Evolutionary conservation across 495 filamentous ascomycete genomes (phyloP).

Genomic region (Margaritispora aquatica): DNA sequence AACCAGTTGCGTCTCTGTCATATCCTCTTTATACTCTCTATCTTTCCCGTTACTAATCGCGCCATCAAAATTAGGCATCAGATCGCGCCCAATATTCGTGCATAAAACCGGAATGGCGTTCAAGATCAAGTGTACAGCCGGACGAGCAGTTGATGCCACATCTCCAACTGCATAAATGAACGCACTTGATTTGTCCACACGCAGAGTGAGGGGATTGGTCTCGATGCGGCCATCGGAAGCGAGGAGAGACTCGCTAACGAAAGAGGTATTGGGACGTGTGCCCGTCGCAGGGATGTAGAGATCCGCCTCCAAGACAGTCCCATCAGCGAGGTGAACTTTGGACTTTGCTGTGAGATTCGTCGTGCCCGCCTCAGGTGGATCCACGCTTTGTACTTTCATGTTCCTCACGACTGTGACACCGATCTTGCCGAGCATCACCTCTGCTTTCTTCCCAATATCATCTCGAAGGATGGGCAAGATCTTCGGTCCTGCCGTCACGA

Average conservation of each 20-base stretch:
- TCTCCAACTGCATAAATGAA: slow-evolving; percentile 34
- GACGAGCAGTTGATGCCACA: slow-evolving; percentile 23
- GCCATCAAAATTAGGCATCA: slow-evolving; percentile 24
- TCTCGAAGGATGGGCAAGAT: slow-evolving; percentile 28
- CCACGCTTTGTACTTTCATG: slow-evolving; percentile 16
- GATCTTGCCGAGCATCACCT: slow-evolving; percentile 25
- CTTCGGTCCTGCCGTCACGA: slow-evolving; percentile 29
- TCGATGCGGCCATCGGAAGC: slow-evolving; percentile 25
- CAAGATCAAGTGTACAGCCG: slow-evolving; percentile 27
- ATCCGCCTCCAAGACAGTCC: slow-evolving; percentile 25
- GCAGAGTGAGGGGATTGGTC: slow-evolving; percentile 29
- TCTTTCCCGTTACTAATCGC: slow-evolving; percentile 25
- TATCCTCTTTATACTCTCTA: slow-evolving; percentile 32
- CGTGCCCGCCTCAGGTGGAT: slow-evolving; percentile 18
- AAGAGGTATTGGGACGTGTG: slow-evolving; percentile 31
- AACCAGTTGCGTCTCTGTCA: slow-evolving; percentile 42
- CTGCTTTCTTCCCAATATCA: slow-evolving; percentile 24
- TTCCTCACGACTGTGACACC: slow-evolving; percentile 30
- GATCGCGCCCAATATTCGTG: slow-evolving; percentile 28
- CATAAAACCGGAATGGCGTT: slow-evolving; percentile 27
- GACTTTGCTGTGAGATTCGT: slow-evolving; percentile 16
- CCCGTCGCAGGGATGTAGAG: slow-evolving; percentile 35
- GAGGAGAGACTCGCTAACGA: slow-evolving; percentile 25
- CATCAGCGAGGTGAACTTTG: slow-evolving; percentile 29
- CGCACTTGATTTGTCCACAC: slow-evolving; percentile 23